Conservation (phyloP, 345 rosid genomes). For the Anastatica hierochuntica region DNA sequence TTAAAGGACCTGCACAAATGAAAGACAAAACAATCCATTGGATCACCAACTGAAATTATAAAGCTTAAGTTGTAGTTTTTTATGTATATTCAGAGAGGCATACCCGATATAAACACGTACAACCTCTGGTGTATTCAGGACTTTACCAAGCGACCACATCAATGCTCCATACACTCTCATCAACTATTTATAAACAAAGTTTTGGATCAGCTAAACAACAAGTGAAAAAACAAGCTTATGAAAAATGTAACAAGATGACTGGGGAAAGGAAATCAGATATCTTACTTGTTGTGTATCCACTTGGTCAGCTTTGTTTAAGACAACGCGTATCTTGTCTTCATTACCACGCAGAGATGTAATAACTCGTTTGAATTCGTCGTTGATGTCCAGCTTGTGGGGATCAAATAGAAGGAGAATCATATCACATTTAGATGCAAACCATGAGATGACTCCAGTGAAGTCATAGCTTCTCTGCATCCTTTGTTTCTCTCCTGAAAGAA, state of each 20-base stretch:
- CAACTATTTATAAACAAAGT: slow-evolving; percentile 32
- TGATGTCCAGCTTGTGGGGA: slow-evolving; percentile 90
- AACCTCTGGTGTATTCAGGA: slow-evolving; percentile 86
- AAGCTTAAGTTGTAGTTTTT: neutral
- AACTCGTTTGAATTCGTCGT: slow-evolving; percentile 91
- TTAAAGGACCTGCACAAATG: slow-evolving; percentile 61
- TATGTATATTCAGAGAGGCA: neutral
- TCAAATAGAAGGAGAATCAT: slow-evolving; percentile 91
- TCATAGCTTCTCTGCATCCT: slow-evolving; percentile 79
- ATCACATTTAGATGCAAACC: slow-evolving; percentile 97
- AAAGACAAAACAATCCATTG: neutral
- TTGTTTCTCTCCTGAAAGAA: slow-evolving; percentile 90
- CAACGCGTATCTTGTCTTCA: slow-evolving; percentile 93
- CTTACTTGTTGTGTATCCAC: slow-evolving; percentile 90
- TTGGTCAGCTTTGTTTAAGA: slow-evolving; percentile 91
- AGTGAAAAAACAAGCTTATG: neutral
- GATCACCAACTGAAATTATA: neutral
- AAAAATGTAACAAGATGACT: neutral
- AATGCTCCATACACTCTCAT: slow-evolving; percentile 98
- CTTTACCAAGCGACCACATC: slow-evolving; percentile 99
- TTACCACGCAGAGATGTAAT: slow-evolving; percentile 80
- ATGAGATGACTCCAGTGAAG: slow-evolving; percentile 84
- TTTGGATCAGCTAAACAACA: neutral
- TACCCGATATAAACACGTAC: slow-evolving; percentile 90
- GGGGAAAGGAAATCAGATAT: neutral